Evolutionary conservation across 2,329 filamentous ascomycete genomes (phyloP), one percentile per base, ranked within the genome.

Genomic region (Cercospora beticola): DNA sequence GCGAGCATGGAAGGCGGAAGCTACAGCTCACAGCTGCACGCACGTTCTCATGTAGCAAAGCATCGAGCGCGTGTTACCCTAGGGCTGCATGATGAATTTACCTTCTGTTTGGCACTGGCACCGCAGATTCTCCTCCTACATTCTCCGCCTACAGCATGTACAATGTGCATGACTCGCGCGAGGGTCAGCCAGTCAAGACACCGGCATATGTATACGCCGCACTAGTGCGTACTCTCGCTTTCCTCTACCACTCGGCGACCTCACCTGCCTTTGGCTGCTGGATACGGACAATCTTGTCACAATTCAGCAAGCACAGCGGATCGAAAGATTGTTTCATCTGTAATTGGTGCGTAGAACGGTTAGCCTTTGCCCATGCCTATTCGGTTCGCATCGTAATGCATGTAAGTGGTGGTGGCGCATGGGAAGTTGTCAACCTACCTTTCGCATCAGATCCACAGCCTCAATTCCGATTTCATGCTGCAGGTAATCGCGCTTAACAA

Each of bases 401-500:
- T 14, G 21, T 26, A 23, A 40, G 33, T 40, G 33, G 33, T 33
- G 31, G 31, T 40, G 43, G 43, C 21, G 54, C 26, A 61, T 14
- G 28, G n/a, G 16, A 58, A 31, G 30, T 58, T 33, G n/a, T 8
- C 54, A 61, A 79, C 83, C 74, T 80, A 91, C 89, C 85, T 90
- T 92, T 80, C 92, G 87, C 92, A 96, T 96, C 23, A 90, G 85
- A 81, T 94, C 91, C 8, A 96, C 91, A 0, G 92, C 92, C 12
- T 81, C 83, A 78, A 88, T 83, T 12, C 92, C 91, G 49, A 95
- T 83, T 81, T 96, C 92, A 76, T 94, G 90, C 9, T 88, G 85
- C 54, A 96, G 84, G 76, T 94, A 94, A 77, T 95, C 92, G 73
- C 92, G 85, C 86, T 96, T 96, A 66, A 94, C 90, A 59, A 96